Conservation (phyloP, 2,329 filamentous ascomycete species). For the Pseudofabraea citricarpa region DNA sequence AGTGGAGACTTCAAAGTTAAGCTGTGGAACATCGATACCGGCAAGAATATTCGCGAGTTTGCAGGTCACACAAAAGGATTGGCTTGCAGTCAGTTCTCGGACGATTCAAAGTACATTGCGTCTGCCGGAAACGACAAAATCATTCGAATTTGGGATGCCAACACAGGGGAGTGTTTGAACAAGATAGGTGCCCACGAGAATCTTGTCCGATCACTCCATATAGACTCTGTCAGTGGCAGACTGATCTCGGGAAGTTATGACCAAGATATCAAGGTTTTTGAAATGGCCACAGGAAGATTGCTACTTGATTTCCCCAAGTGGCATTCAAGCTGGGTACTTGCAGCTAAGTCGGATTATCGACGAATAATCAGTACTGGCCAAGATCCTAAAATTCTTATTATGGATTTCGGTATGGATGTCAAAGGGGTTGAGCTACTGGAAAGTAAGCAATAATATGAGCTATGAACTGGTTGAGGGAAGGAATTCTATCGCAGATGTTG, state of each 20-base stretch:
- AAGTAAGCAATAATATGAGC: slow-evolving; percentile 26
- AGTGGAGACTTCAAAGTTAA: slow-evolving; percentile 91
- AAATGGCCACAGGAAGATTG: slow-evolving; percentile 73
- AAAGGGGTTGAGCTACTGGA: slow-evolving; percentile 55
- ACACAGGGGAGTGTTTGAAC: slow-evolving; percentile 77
- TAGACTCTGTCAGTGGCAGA: slow-evolving; percentile 80
- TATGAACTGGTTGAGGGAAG: too few species aligned
- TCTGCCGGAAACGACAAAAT: slow-evolving; percentile 93
- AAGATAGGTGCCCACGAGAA: slow-evolving; percentile 79
- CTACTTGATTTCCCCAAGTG: slow-evolving; percentile 86
- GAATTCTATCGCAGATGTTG: too few species aligned
- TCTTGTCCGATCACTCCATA: slow-evolving; percentile 83
- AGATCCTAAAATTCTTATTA: slow-evolving; percentile 84
- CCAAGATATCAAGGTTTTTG: slow-evolving; percentile 90
- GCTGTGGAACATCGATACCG: slow-evolving; percentile 90
- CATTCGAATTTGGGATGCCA: slow-evolving; percentile 94
- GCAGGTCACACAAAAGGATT: slow-evolving; percentile 86
- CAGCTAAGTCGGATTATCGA: slow-evolving; percentile 92
- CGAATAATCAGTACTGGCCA: slow-evolving; percentile 93
- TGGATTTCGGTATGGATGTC: slow-evolving; percentile 77
- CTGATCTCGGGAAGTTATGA: slow-evolving; percentile 93
- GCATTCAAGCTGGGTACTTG: slow-evolving; percentile 95
- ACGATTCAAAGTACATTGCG: slow-evolving; percentile 89
- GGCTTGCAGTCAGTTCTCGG: slow-evolving; percentile 92
- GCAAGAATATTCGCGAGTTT: slow-evolving; percentile 86